Percentiles rank a stretch among this genome's conserved stretches.
Evolutionary conservation across 306 rosid species (phyloP).

Genomic region (Pyrus pyrifolia): DNA sequence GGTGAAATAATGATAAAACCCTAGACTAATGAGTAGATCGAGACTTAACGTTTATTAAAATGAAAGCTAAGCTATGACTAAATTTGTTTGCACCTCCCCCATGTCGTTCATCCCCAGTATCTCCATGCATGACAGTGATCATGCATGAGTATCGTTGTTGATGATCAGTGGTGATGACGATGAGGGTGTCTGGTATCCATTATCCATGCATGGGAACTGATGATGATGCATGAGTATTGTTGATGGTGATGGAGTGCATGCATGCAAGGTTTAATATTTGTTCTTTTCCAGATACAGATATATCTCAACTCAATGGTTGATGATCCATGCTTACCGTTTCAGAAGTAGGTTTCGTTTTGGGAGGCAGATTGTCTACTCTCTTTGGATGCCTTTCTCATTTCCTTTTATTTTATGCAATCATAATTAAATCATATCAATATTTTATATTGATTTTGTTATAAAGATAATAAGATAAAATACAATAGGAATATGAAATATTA

Average conservation of each 20-base stretch:
- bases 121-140: background rate
- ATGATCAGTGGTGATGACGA: background rate
- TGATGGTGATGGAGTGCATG: background rate
- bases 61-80: background rate
- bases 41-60: background rate
- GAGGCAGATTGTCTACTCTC: no score
- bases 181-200: no score
- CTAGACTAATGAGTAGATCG: background rate
- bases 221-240: background rate
- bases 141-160: background rate
- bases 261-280: background rate
- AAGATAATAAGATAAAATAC: no score
- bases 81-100: background rate
- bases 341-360: background rate
- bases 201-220: background rate
- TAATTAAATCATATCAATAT: fast-evolving
- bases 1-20: background rate
- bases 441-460: no score
- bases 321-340: background rate
- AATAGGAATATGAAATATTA: no score
- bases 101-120: background rate
- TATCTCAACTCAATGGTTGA: background rate
- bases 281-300: background rate
- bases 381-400: no score
- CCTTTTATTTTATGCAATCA: no score